These are phyloP conservation scores for Clarireedia paspali DNA, from an alignment of 2,329 filamentous ascomycete species.

Conservation along the genomic window DNA sequence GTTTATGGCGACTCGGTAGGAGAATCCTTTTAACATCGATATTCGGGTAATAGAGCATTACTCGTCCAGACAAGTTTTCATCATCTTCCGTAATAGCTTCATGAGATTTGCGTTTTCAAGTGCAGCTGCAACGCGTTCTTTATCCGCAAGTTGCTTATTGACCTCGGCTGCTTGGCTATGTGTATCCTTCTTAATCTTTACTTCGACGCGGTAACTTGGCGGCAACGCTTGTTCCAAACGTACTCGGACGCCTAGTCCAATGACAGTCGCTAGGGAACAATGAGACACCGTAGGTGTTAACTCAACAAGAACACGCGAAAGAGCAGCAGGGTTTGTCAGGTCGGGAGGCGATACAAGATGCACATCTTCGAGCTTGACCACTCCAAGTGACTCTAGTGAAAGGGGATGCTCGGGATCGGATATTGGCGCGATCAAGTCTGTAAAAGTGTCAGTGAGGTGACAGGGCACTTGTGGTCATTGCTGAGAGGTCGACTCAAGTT, in stretches of 20 bases:
- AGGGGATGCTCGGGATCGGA: slow-evolving; percentile 95
- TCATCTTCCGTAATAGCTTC: slow-evolving; percentile 86
- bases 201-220: slow-evolving; percentile 84
- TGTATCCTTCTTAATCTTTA: slow-evolving; percentile 92
- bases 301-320: slow-evolving; percentile 72
- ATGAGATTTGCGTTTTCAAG: slow-evolving; percentile 88
- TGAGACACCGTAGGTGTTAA: slow-evolving; percentile 96
- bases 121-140: slow-evolving; percentile 91
- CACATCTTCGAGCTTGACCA: slow-evolving; percentile 95
- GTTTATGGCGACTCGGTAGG: no score
- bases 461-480: no score
- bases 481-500: no score
- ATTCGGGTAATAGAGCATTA: not conserved
- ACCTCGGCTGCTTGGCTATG: slow-evolving; percentile 92
- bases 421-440: slow-evolving; percentile 90
- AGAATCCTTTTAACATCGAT: not conserved
- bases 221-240: slow-evolving; percentile 85
- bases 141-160: slow-evolving; percentile 93
- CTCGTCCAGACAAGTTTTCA: slow-evolving; percentile 58
- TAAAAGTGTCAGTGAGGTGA: slow-evolving; percentile 30
- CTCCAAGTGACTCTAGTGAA: slow-evolving; percentile 84
- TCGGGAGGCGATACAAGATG: slow-evolving; percentile 61
- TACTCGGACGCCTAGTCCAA: slow-evolving; percentile 86
- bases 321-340: slow-evolving; percentile 44
- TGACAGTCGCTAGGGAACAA: slow-evolving; percentile 92